A percentile compares a stretch with the other conserved stretches of the same genome.
Evolutionary conservation across 208 protist genomes (phyloP).

Genomic region (Naegleria fowleri): DNA sequence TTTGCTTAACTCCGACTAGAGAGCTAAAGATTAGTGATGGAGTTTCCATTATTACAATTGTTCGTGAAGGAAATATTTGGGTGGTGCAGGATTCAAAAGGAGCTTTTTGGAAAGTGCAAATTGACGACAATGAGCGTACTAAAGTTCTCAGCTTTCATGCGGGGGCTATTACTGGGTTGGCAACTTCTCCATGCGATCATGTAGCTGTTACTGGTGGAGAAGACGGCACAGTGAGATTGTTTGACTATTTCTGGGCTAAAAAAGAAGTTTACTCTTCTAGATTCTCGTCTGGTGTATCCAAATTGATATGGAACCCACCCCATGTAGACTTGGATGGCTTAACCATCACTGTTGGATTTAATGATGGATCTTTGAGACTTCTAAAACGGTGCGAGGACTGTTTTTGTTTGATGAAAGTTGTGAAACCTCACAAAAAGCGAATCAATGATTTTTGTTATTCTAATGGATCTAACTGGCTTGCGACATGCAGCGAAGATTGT

Average conservation of each 20-base stretch:
- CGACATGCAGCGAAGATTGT: slow-evolving; percentile 64
- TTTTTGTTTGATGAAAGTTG: slow-evolving; percentile 43
- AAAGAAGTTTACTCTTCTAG: slow-evolving; percentile 48
- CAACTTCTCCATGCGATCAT: slow-evolving; percentile 65
- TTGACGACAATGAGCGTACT: not conserved
- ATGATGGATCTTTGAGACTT: slow-evolving; percentile 72
- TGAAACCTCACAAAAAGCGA: slow-evolving; percentile 60
- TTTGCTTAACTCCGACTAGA: slow-evolving; percentile 64
- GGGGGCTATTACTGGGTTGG: slow-evolving; percentile 67
- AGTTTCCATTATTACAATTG: slow-evolving; percentile 62
- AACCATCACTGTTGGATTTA: slow-evolving; percentile 65
- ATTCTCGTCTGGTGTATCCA: slow-evolving; percentile 30
- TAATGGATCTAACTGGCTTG: slow-evolving; percentile 57
- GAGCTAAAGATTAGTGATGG: slow-evolving; percentile 54
- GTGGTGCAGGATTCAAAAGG: slow-evolving; percentile 72
- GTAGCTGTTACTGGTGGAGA: slow-evolving; percentile 71
- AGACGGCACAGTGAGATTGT: slow-evolving; percentile 78
- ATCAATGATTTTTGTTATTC: slow-evolving; percentile 67
- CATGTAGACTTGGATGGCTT: slow-evolving; percentile 42
- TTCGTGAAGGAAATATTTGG: slow-evolving; percentile 57
- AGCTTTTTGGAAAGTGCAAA: slow-evolving; percentile 44
- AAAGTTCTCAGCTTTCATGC: slow-evolving; percentile 67
- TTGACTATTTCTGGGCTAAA: slow-evolving; percentile 68
- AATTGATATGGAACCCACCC: slow-evolving; percentile 36
- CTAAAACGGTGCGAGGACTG: slow-evolving; percentile 40